phyloP scores from a whole-genome alignment of 139 green algal genomes.

The Zygnema cylindricum region DNA sequence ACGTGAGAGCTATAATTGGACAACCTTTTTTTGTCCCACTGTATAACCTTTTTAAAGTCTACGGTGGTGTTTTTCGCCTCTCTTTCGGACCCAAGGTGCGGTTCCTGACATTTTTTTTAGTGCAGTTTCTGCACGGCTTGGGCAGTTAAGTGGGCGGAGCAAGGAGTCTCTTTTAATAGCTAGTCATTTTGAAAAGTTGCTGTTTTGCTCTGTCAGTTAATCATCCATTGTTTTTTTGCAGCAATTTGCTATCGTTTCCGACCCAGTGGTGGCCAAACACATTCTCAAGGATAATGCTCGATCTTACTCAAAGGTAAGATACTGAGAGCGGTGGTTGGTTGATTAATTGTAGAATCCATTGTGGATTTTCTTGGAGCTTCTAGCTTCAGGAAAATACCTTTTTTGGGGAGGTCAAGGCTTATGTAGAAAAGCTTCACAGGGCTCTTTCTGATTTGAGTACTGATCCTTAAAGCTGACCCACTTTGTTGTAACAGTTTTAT shows the following conservation, averaged over 20 bases:
- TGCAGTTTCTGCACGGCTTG: not conserved
- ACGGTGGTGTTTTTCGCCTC: slow-evolving; percentile 87
- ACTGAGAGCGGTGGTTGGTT: too few species aligned
- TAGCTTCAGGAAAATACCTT: too few species aligned
- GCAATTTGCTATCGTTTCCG: slow-evolving; percentile 90
- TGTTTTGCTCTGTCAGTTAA: slow-evolving; percentile 64
- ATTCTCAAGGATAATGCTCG: slow-evolving; percentile 87
- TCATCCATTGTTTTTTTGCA: slow-evolving; percentile 4
- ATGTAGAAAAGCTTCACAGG: too few species aligned
- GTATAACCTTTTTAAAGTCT: slow-evolving; percentile 84
- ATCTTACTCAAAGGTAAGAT: slow-evolving; percentile 87
- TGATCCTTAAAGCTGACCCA: not conserved
- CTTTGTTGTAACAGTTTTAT: too few species aligned
- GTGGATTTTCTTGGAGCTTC: too few species aligned
- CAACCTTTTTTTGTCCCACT: slow-evolving; percentile 95
- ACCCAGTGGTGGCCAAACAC: slow-evolving; percentile 80
- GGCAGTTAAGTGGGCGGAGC: slow-evolving; percentile 9
- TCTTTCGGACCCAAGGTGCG: slow-evolving; percentile 91
- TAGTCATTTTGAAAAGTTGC: too few species aligned
- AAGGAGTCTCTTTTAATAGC: too few species aligned
- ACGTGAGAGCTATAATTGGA: slow-evolving; percentile 90
- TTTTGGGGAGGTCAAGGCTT: too few species aligned
- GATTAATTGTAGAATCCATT: too few species aligned
- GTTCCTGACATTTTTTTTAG: slow-evolving; percentile 7
- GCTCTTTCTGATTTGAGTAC: not conserved